Base-by-base conservation (phyloP, 768 basidiomycete genomes). In the Auriscalpium orientale region DNA sequence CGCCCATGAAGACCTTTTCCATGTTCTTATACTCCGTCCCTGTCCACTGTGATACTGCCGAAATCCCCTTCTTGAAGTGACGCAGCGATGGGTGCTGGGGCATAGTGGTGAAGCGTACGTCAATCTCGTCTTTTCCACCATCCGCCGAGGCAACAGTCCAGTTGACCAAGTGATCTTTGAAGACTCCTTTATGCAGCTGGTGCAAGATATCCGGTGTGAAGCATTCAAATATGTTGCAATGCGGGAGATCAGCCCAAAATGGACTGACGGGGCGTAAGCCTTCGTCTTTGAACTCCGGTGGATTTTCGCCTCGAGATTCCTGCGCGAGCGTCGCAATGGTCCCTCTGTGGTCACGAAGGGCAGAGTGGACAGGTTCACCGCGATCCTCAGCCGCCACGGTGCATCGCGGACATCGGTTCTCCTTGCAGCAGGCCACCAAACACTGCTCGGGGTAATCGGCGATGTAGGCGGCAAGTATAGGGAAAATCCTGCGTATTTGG, bases 401-500 rank as follows among this genome's bases (percentile, higher is more conserved):
- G 47, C 64, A 65, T 0, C 8, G 43, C 0, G 61, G 61, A 33
- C 65, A 66, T 10, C 52, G 50, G 47, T 59, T 62, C 48, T 67
- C 62, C 50, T 38, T 60, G 49, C 61, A 60, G 6, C 62, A 66
- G 0, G 71, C 68, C 0, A 72, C 67, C 0, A 79, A 68, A 12
- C 72, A 65, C 53, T 79, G 77, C 56, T 80, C 76, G 0, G 77
- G 78, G 55, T 77, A 72, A 59, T 79, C 74, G 0, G 70, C 70
- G 8, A 73, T 60, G 56, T 70, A 72, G 0, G 64, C 62, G 0
- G 77, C 75, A 2, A 80, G 56, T 37, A 80, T 72, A 0, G 76
- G 76, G 55, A 71, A 67, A 10, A 68, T 56, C 0, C 62, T 62
- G 0, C 70, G 65, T 0, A 68, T 21, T 0, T 56, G 6, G 0